Evolutionary conservation across 2,329 filamentous ascomycete species (phyloP).

Genomic region (Teratosphaeria viscida): DNA sequence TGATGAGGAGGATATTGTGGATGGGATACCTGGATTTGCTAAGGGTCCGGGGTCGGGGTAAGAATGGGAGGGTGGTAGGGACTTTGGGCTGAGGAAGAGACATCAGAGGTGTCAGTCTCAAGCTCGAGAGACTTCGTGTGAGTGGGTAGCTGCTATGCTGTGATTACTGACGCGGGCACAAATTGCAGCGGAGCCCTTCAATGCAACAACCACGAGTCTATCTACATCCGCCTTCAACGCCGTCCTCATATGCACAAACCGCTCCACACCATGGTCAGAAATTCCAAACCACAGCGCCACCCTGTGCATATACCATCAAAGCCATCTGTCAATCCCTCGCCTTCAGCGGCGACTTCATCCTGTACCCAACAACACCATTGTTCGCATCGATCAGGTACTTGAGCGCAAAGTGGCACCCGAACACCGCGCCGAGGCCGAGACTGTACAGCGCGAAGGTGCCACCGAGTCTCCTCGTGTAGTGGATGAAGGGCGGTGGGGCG

Average conservation of each 20-base stretch:
- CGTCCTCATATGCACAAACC: neutral
- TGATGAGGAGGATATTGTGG: too few relatives aligned
- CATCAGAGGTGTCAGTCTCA: too few relatives aligned
- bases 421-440: neutral
- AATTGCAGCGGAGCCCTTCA: neutral
- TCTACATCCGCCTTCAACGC: neutral
- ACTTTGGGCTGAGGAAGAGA: too few relatives aligned
- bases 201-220: neutral
- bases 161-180: too few relatives aligned
- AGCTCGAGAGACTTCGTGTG: too few relatives aligned
- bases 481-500: neutral
- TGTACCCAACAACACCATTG: neutral
- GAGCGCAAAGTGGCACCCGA: neutral
- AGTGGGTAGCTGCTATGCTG: too few relatives aligned
- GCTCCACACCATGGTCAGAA: neutral
- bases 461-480: neutral
- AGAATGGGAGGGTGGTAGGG: too few relatives aligned
- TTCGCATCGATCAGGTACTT: neutral
- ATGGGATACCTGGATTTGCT: too few relatives aligned
- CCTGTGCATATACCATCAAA: neutral
- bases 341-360: neutral
- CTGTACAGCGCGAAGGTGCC: neutral
- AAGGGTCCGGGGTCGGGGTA: too few relatives aligned
- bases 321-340: neutral
- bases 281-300: neutral